These are phyloP conservation scores for Leccinum sublutescens DNA, from an alignment of 768 basidiomycete species.

Conservation along the genomic window DNA sequence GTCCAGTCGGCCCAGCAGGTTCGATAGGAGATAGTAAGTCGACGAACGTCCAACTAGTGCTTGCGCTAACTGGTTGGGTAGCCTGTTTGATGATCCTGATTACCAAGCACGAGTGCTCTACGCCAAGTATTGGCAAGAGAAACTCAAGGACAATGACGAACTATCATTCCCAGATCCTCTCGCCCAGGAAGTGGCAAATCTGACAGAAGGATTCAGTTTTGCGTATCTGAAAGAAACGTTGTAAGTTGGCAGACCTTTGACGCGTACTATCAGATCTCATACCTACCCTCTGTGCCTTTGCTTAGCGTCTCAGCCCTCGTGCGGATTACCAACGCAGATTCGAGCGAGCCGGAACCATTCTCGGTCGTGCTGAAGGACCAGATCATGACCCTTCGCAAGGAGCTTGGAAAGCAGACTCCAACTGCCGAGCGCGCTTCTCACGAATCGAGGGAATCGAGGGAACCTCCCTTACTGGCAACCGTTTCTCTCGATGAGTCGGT, in stretches of 20 bases:
- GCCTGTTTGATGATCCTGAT: conserved; percentile 72
- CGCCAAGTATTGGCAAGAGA: conserved; percentile 77
- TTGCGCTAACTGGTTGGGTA: conserved; percentile 25
- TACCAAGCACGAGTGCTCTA: conserved; percentile 64
- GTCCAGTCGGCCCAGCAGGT: conserved; percentile 75
- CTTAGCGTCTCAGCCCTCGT: conserved; percentile 73
- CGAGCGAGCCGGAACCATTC: conserved; percentile 51
- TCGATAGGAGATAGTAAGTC: conserved; percentile 82
- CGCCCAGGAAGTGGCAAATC: conserved; percentile 53
- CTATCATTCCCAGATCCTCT: conserved; percentile 69
- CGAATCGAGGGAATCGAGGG: neutral
- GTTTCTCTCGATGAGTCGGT: neutral
- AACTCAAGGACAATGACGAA: conserved; percentile 59
- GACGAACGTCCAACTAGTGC: neutral
- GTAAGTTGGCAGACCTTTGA: conserved; percentile 42
- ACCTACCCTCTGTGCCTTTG: neutral
- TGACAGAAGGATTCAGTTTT: conserved; percentile 73
- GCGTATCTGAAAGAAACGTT: conserved; percentile 90
- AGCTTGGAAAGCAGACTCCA: conserved; percentile 50
- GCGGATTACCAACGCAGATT: conserved; percentile 52
- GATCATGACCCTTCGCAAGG: conserved; percentile 61
- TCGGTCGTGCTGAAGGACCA: conserved; percentile 49
- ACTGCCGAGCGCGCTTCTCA: neutral
- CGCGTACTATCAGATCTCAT: neutral
- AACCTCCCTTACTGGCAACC: neutral